Percentiles rank a stretch among this genome's conserved stretches.
These are phyloP conservation scores for Draba incana DNA, from an alignment of 345 rosid species.

Conservation along the genomic window DNA sequence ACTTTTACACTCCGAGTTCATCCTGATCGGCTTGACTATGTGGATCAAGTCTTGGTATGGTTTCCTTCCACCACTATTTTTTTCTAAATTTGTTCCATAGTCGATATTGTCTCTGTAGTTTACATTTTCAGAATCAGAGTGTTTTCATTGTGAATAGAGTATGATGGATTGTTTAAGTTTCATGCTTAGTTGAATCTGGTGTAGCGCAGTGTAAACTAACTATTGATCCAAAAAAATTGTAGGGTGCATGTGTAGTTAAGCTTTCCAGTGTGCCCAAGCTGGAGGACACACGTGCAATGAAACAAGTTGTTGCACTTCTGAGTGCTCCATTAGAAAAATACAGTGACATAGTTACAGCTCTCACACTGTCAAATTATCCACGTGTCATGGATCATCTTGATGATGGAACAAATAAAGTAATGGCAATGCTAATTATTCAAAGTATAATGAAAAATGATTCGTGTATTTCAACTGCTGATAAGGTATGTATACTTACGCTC, in stretches of 20 bases:
- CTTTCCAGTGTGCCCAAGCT: slow-evolving; percentile 67
- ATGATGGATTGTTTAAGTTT: slow-evolving; percentile 11
- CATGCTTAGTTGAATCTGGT: slow-evolving; percentile 23
- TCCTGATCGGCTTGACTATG: slow-evolving; percentile 91
- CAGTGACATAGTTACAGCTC: slow-evolving; percentile 74
- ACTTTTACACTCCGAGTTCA: slow-evolving; percentile 89
- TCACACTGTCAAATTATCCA: slow-evolving; percentile 91
- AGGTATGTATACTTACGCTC: slow-evolving; percentile 49
- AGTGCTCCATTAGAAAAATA: slow-evolving; percentile 96
- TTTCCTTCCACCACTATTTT: slow-evolving; percentile 26
- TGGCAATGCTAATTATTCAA: slow-evolving; percentile 90
- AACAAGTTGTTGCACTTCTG: slow-evolving; percentile 89
- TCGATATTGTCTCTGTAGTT: slow-evolving; percentile 11
- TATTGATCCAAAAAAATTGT: slow-evolving; percentile 5
- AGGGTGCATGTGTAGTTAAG: slow-evolving; percentile 87
- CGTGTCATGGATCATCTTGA: slow-evolving; percentile 86
- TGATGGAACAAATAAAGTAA: slow-evolving; percentile 74
- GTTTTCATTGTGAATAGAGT: background rate
- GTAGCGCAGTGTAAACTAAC: slow-evolving; percentile 15
- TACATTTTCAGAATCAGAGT: background rate
- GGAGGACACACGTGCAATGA: slow-evolving; percentile 75
- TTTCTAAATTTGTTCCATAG: background rate
- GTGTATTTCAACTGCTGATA: slow-evolving; percentile 69
- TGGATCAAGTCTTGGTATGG: slow-evolving; percentile 92
- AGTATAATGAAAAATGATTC: slow-evolving; percentile 84